Percentiles rank a stretch among this genome's conserved stretches.
phyloP scores from a whole-genome alignment of 345 rosid species.

The Moricandia moricandioides region DNA sequence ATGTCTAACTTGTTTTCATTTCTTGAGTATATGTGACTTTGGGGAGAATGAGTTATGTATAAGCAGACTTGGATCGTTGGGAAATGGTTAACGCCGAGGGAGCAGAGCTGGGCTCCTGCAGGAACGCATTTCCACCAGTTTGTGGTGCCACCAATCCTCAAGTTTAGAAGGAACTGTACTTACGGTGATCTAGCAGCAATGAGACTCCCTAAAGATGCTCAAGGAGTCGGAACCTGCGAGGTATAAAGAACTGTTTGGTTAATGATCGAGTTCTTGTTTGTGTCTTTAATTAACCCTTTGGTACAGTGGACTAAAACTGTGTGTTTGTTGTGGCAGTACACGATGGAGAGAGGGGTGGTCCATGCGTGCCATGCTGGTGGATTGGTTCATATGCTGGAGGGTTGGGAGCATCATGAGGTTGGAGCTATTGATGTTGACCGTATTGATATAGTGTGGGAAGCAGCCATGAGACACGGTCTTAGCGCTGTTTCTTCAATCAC shows the following conservation, averaged over 20 bases:
- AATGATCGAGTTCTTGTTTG: not conserved
- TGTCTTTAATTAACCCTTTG: not conserved
- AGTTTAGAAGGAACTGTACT: conserved; percentile 76
- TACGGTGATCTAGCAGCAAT: conserved; percentile 98
- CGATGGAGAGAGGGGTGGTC: conserved; percentile 93
- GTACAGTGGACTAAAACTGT: not conserved
- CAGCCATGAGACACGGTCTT: conserved; percentile 79
- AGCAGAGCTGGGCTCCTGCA: conserved; percentile 92
- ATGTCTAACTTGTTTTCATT: not conserved
- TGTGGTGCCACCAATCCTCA: conserved; percentile 86
- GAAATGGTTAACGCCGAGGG: conserved; percentile 85
- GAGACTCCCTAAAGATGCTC: conserved; percentile 80
- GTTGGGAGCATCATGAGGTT: conserved; percentile 94
- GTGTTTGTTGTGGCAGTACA: conserved; percentile 56
- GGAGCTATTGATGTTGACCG: conserved; percentile 86
- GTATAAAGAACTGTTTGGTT: conserved; percentile 35
- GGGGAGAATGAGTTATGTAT: not conserved
- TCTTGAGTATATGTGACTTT: not conserved
- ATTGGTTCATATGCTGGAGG: conserved; percentile 81
- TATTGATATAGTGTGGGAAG: conserved; percentile 89
- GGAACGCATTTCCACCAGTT: conserved; percentile 97
- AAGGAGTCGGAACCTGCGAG: conserved; percentile 93
- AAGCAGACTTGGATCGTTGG: conserved; percentile 95
- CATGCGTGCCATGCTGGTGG: conserved; percentile 99
- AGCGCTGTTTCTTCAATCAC: conserved; percentile 49